Evolutionary conservation across 2,329 filamentous ascomycete species (phyloP), one percentile per base, ranked within the genome.

Genomic region (Cladophialophora immunda): DNA sequence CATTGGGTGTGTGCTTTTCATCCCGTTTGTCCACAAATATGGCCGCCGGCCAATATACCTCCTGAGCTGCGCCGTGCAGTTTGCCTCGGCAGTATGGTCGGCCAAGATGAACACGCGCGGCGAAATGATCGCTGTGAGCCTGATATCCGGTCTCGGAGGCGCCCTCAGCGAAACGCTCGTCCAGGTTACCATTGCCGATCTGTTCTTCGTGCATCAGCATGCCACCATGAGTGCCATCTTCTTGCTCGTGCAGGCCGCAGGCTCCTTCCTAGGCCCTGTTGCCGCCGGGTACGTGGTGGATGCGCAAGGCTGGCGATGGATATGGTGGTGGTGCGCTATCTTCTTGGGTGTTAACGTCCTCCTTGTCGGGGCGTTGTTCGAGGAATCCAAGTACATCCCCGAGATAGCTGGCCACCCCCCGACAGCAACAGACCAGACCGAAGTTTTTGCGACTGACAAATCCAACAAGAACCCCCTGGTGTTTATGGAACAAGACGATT

Each of bases 211-310:
- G 2, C 82, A 84, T 62, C 78, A 84, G 54, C 78, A 80, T 19
- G 82, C 80, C 0, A 75, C 77, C 3, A 83, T 83, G 81, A 86
- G 85, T 67, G 77, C 75, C 0, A 75, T 82, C 9, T 86, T 84
- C 64, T 75, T 84, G 71, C 80, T 77, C 66, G 50, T 71, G 75
- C n/a, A 76, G 78, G 77, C 74, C 71, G 72, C 76, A 65, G 75
- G 78, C n/a, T 77, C 78, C 65, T 77, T 76, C 47, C 66, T 78
- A 2, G 73, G 73, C 0, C 76, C 76, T 3, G 76, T 78, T 65
- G 76, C 75, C 13, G 74, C 76, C 11, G 77, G 77, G 0, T 68
- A 71, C 4, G 73, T 77, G 45, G 76, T 73, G 11, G 74, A 70
- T 9, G 53, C 54, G 13, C 74, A 79, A 62, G 75, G 77, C 11